These are phyloP conservation scores for Tremella yokohamensis DNA, from an alignment of 768 basidiomycete genomes.

Conservation along the genomic window DNA sequence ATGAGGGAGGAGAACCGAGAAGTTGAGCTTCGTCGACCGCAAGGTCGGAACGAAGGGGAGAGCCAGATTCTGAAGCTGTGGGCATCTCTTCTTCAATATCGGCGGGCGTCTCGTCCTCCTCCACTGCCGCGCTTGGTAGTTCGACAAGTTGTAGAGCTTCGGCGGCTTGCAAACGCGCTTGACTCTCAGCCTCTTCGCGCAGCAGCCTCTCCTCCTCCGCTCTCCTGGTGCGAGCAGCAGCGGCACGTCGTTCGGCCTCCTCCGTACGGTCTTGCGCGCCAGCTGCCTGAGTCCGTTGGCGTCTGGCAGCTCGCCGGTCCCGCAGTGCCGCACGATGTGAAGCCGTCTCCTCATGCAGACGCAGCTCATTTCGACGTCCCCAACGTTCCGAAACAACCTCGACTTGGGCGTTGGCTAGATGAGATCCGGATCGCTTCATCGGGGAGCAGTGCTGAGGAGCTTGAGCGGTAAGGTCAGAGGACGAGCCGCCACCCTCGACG, in stretches of 20 bases:
- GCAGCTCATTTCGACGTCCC: slow-evolving; percentile 5
- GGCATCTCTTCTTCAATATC: background rate
- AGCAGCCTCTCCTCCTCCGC: background rate
- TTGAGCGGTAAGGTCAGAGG: background rate
- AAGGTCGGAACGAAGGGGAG: background rate
- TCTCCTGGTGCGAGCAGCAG: background rate
- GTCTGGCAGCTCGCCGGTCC: background rate
- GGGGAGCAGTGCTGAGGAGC: background rate
- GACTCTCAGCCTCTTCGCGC: background rate
- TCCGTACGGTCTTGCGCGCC: background rate
- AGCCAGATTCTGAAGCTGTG: too few species aligned
- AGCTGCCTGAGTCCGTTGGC: background rate
- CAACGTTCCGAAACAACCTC: slow-evolving; percentile 3
- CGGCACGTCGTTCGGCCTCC: background rate
- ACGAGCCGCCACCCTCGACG: background rate
- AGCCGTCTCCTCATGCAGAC: background rate
- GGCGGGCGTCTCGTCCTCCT: background rate
- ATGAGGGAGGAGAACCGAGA: background rate
- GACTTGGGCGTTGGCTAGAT: background rate
- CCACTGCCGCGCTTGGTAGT: too few species aligned
- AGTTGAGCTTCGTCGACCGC: background rate
- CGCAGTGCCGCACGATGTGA: background rate
- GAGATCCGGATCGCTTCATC: slow-evolving; percentile 1
- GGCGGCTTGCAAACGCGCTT: background rate
- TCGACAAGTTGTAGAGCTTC: background rate